phyloP scores from a whole-genome alignment of 306 rosid species.

The Vicia villosa region DNA sequence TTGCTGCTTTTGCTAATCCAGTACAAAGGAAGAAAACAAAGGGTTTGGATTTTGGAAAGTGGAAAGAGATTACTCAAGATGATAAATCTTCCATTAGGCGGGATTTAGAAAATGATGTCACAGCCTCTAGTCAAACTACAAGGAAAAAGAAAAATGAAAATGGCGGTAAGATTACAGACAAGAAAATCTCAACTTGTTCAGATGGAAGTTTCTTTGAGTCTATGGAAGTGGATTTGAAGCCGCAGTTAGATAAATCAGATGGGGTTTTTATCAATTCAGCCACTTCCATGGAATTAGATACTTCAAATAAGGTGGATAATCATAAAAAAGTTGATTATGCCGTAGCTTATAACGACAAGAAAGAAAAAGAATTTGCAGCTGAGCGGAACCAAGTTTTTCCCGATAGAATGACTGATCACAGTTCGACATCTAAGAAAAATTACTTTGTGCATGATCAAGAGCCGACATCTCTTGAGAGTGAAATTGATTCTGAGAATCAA shows the following conservation, averaged over 20 bases:
- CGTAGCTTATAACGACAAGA: conserved; percentile 20
- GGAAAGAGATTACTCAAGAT: conserved; percentile 59
- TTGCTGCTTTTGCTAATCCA: conserved; percentile 65
- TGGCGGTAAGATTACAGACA: conserved; percentile 32
- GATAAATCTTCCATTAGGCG: conserved; percentile 43
- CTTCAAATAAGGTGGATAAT: conserved; percentile 34
- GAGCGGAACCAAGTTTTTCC: conserved; percentile 18
- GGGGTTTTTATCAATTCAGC: conserved; percentile 12
- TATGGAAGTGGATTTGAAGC: conserved; percentile 32
- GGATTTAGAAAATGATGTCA: conserved; percentile 32
- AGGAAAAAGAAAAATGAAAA: conserved; percentile 37
- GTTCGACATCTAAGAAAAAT: conserved; percentile 31
- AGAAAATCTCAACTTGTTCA: conserved; percentile 38
- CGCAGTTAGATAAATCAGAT: conserved; percentile 24
- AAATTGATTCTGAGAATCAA: conserved; percentile 77
- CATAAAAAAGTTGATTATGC: conserved; percentile 25
- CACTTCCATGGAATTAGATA: conserved; percentile 44
- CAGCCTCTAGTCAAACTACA: conserved; percentile 24
- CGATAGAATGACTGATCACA: conserved; percentile 21
- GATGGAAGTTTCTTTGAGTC: conserved; percentile 25
- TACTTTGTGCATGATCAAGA: conserved; percentile 41
- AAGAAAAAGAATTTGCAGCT: conserved; percentile 32
- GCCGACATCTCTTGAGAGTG: conserved; percentile 53
- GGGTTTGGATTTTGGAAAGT: conserved; percentile 61
- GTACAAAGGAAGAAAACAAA: conserved; percentile 64